phyloP scores from a whole-genome alignment of 768 basidiomycete genomes.

The Pluteus cervinus region DNA sequence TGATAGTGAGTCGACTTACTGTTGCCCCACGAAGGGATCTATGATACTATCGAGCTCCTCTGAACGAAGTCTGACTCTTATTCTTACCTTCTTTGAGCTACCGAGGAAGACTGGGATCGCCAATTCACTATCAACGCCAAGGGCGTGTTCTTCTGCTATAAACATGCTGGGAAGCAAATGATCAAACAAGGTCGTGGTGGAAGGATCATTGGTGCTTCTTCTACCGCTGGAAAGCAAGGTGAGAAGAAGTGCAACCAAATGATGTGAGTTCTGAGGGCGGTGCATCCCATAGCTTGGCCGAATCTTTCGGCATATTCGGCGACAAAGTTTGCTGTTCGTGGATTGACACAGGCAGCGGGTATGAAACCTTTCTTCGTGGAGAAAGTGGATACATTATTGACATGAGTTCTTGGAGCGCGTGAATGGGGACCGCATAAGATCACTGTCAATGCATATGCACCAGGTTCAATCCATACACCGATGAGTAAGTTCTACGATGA shows the following conservation, averaged over 20 bases:
- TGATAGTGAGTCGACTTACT: constrained; percentile 20
- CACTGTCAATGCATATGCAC: constrained; percentile 25
- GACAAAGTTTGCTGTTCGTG: constrained; percentile 36
- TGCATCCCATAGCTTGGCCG: constrained; percentile 8
- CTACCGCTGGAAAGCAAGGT: constrained; percentile 31
- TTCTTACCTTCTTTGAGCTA: constrained; percentile 10
- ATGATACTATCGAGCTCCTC: too few species aligned
- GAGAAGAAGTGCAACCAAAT: background rate
- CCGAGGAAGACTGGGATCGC: constrained; percentile 24
- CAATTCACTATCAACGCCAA: constrained; percentile 27
- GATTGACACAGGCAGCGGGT: constrained; percentile 22
- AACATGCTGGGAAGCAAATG: constrained; percentile 36
- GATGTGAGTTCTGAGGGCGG: background rate
- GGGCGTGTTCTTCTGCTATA: constrained; percentile 35
- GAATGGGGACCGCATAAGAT: constrained; percentile 21
- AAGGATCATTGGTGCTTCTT: constrained; percentile 37
- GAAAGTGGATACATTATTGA: background rate
- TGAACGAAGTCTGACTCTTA: background rate
- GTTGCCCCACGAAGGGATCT: too few species aligned
- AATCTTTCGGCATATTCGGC: constrained; percentile 20
- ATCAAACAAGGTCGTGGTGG: constrained; percentile 37
- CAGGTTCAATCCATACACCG: constrained; percentile 11
- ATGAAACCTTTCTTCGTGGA: too few species aligned
- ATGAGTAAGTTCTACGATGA: background rate
- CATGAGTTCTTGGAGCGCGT: constrained; percentile 8